Conservation (phyloP, 495 filamentous ascomycete species). For the Pseudomonodictys pantanalensis region DNA sequence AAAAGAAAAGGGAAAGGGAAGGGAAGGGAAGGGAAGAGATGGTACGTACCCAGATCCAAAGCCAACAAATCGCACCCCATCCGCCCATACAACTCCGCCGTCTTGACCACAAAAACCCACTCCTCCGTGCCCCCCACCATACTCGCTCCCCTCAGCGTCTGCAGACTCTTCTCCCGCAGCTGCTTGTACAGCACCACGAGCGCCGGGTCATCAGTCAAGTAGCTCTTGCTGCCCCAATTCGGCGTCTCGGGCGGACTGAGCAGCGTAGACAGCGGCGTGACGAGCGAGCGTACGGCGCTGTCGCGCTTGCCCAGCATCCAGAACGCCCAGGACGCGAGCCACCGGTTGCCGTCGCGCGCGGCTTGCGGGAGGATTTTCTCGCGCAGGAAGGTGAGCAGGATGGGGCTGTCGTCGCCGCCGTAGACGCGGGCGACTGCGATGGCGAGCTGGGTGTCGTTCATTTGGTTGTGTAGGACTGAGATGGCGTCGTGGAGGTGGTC, state of each 20-base stretch:
- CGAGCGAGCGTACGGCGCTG: constrained; percentile 81
- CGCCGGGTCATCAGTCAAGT: constrained; percentile 85
- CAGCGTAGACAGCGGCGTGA: constrained; percentile 74
- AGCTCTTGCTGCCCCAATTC: constrained; percentile 67
- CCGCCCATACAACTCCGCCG: constrained; percentile 80
- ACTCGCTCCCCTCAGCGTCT: constrained; percentile 78
- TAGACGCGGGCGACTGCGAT: constrained; percentile 86
- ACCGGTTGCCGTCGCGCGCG: constrained; percentile 77
- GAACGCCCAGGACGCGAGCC: constrained; percentile 94
- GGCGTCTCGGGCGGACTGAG: constrained; percentile 59
- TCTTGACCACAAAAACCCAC: constrained; percentile 88
- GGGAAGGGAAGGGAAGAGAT: background rate
- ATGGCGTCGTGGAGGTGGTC: constrained; percentile 81
- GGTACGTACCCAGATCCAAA: constrained; percentile 58
- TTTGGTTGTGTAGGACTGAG: constrained; percentile 76
- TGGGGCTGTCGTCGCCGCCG: constrained; percentile 77
- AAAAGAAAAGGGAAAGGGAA: background rate
- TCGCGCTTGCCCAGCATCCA: constrained; percentile 84
- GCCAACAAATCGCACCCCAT: constrained; percentile 98
- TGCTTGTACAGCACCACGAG: constrained; percentile 83
- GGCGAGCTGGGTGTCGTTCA: constrained; percentile 86
- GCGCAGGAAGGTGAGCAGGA: constrained; percentile 70
- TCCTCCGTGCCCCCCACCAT: constrained; percentile 77
- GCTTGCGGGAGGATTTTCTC: constrained; percentile 78
- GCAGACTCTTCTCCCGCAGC: constrained; percentile 78